phyloP scores from a whole-genome alignment of 1,139 yeast species.

The Sugiyamaella pinicola region DNA sequence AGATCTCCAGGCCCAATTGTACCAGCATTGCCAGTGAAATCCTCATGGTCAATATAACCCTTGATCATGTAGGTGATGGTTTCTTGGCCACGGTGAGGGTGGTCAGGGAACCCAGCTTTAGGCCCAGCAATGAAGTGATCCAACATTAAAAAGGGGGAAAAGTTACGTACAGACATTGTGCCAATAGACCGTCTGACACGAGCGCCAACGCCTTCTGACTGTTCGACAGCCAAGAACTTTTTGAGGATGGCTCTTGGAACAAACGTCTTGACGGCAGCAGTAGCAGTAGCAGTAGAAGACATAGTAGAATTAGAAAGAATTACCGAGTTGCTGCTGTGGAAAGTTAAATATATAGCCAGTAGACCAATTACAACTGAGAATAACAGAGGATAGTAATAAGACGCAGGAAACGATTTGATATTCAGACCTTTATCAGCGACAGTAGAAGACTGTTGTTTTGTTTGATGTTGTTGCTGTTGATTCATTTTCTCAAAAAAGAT shows the following conservation, averaged over 20 bases:
- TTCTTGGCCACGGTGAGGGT: slow-evolving; percentile 91
- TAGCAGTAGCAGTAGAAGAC: slow-evolving; percentile 9
- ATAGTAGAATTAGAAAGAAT: background rate
- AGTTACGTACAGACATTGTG: slow-evolving; percentile 62
- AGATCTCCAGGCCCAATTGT: slow-evolving; percentile 80
- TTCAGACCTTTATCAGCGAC: background rate
- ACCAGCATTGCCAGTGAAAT: slow-evolving; percentile 84
- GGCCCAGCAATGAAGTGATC: slow-evolving; percentile 71
- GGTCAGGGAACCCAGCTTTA: slow-evolving; percentile 86
- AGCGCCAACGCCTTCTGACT: slow-evolving; percentile 88
- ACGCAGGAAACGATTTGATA: background rate
- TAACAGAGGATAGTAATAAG: slow-evolving; percentile 1
- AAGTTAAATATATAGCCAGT: slow-evolving; percentile 9
- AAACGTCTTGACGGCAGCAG: slow-evolving; percentile 22
- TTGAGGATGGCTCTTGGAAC: slow-evolving; percentile 56
- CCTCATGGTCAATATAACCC: slow-evolving; percentile 88
- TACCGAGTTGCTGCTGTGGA: slow-evolving; percentile 6
- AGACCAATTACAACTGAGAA: slow-evolving; percentile 18
- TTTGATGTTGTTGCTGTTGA: slow-evolving; percentile 1
- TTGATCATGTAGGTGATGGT: slow-evolving; percentile 74
- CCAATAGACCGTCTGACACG: slow-evolving; percentile 83
- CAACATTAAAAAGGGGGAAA: slow-evolving; percentile 80
- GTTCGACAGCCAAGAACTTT: slow-evolving; percentile 67
- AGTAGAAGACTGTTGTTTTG: background rate
- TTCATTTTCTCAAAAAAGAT: slow-evolving; percentile 8